Conservation (phyloP, 2,329 filamentous ascomycete species). For the Chaetoscypha palmicola region DNA sequence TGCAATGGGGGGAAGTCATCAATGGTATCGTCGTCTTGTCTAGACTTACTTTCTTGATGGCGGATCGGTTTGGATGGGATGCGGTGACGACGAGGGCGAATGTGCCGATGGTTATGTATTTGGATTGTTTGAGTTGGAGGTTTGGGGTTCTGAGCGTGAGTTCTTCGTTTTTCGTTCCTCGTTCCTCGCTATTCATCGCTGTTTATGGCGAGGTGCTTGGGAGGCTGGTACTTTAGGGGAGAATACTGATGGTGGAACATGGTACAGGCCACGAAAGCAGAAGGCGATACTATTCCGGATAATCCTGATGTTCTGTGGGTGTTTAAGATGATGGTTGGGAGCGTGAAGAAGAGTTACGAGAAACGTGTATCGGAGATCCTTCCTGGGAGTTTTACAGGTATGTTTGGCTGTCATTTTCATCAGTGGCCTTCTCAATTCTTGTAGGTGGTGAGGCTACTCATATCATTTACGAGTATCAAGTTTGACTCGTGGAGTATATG, state of each 20-base stretch:
- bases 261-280: neutral
- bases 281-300: neutral
- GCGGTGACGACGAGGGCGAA: constrained; percentile 18
- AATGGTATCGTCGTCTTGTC: constrained; percentile 20
- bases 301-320: constrained; percentile 21
- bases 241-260: neutral
- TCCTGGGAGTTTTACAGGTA: constrained; percentile 11
- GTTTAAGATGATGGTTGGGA: constrained; percentile 21
- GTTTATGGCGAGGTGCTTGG: too few species aligned
- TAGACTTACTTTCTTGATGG: constrained; percentile 26
- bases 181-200: neutral
- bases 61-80: constrained; percentile 21
- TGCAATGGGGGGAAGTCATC: constrained; percentile 21
- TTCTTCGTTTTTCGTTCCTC: neutral
- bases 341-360: constrained; percentile 24
- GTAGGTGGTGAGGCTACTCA: too few species aligned
- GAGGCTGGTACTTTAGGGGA: too few species aligned
- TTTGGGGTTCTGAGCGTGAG: constrained; percentile 8
- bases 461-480: too few species aligned
- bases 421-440: neutral
- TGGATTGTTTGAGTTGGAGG: constrained; percentile 26
- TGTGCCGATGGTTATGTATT: constrained; percentile 25
- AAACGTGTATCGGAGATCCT: constrained; percentile 16
- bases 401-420: neutral
- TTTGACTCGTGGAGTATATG: too few species aligned